These are phyloP conservation scores for Gossypium thurberi DNA, from an alignment of 345 rosid genomes.

Conservation along the genomic window DNA sequence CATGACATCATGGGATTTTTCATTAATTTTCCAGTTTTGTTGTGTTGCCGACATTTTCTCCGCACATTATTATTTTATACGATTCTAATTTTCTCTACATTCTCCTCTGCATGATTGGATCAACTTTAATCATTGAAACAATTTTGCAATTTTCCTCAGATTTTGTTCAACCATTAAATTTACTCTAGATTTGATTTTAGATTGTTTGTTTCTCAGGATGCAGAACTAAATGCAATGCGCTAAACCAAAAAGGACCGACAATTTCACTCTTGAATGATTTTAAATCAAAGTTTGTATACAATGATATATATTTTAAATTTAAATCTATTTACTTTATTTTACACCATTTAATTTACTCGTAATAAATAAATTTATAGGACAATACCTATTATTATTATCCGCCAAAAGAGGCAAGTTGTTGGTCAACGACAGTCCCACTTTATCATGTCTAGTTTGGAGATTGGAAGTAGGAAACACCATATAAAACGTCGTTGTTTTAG, in stretches of 20 bases:
- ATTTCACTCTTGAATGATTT: background rate
- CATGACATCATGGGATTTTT: background rate
- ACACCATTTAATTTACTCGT: too few relatives aligned
- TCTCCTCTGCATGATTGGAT: background rate
- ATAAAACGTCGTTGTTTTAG: background rate
- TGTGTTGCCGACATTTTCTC: background rate
- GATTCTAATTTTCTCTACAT: background rate
- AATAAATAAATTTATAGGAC: too few relatives aligned
- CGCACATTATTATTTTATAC: background rate
- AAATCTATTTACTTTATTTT: too few relatives aligned
- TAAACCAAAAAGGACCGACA: background rate
- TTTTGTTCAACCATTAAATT: background rate
- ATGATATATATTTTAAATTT: too few relatives aligned
- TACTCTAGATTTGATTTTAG: background rate
- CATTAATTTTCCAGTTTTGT: background rate
- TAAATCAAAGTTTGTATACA: too few relatives aligned
- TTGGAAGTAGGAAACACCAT: background rate
- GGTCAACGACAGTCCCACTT: constrained; percentile 6
- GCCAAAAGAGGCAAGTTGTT: background rate
- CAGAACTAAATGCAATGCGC: constrained; percentile 1
- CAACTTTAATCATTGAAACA: background rate
- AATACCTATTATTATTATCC: too few relatives aligned
- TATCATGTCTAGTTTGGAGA: background rate
- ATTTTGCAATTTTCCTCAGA: background rate
- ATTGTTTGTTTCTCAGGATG: background rate